Evolutionary conservation across 768 basidiomycete genomes (phyloP).

Genomic region (Russula emetica): DNA sequence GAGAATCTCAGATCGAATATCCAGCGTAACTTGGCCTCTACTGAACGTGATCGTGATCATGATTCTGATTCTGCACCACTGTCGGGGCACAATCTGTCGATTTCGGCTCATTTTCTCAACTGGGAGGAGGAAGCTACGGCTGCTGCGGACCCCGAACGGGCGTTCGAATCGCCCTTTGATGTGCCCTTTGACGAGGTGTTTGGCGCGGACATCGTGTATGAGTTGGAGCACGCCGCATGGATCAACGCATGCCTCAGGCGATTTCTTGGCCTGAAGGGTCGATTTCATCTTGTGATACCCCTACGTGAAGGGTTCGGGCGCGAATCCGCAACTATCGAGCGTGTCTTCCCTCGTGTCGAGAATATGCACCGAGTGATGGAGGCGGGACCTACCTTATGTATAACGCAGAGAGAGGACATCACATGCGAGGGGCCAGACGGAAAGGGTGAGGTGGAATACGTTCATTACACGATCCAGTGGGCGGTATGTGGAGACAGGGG

Average conservation of each 20-base stretch:
- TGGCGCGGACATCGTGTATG: conserved; percentile 55
- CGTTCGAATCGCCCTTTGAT: conserved; percentile 29
- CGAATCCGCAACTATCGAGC: conserved; percentile 59
- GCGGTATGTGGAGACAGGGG: conserved; percentile 9
- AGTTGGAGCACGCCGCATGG: conserved; percentile 45
- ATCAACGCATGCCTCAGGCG: conserved; percentile 41
- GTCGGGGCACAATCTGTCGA: conserved; percentile 6
- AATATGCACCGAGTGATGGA: conserved; percentile 4
- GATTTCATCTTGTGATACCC: conserved; percentile 76
- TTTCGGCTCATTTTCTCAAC: conserved; percentile 37
- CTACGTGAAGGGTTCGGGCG: conserved; percentile 57
- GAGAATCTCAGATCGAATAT: conserved; percentile 47
- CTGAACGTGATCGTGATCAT: not conserved
- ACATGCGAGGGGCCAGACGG: conserved; percentile 45
- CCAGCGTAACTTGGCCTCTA: conserved; percentile 34
- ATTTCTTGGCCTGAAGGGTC: conserved; percentile 37
- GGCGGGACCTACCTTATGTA: conserved; percentile 36
- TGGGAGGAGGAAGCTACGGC: conserved; percentile 36
- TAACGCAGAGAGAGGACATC: conserved; percentile 52
- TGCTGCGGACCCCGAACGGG: conserved; percentile 11
- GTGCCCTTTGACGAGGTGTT: conserved; percentile 46
- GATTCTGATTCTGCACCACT: not conserved
- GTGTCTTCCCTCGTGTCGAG: conserved; percentile 42
- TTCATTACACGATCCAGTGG: conserved; percentile 74
- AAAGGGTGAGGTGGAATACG: conserved; percentile 59